Base-by-base conservation (phyloP, 2,329 filamentous ascomycete species). In the Fusarium sp. region DNA sequence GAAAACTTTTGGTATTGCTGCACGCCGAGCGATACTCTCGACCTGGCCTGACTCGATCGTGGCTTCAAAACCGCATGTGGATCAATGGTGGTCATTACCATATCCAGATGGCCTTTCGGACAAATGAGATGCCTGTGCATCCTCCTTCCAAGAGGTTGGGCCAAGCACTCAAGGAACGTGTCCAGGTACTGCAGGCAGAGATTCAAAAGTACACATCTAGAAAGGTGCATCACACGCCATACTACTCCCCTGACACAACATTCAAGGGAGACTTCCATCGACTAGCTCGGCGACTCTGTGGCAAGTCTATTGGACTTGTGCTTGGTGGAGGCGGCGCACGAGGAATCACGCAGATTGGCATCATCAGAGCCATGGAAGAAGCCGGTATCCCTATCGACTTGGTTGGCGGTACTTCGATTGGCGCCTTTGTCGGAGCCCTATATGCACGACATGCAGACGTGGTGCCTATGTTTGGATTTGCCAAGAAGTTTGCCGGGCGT, bases 1-100 rank as follows among this genome's bases (percentile, higher is more conserved):
- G 96, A 59, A 99, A 98, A 81, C 94, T 97, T 71, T 86, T 99
- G 4, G 95, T 99, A 1, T 85, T 99, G 27, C 84, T 99, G 4
- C 97, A 99, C 80, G 87, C 93, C 0, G 96, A 99, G 77, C 90
- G 95, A 58, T 98, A 95, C 81, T 97, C 94, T 49, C 88, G 90
- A 0, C 92, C 95, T 6, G 96, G 96, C 0, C 82, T 98, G 38
- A 98, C 96, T 0, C 88, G 96, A 60, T 91, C 93, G 35, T 99
- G 96, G 96, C 84, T 99, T 16, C 91, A 92, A 70, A 98, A 98
- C 78, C 92, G 96, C 2, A 92, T 97, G 70, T 99, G 96, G 96
- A 96, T 99, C 82, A 99, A 98, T 75, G 96, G 96, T 17, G 96
- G 96, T 6, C 97, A 99, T 80, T 96, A 97, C 79, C 96, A 99